Evolutionary conservation across 2,329 filamentous ascomycete species (phyloP), one percentile per base, ranked within the genome.

Genomic region (Plectosphaerella cucumerina): DNA sequence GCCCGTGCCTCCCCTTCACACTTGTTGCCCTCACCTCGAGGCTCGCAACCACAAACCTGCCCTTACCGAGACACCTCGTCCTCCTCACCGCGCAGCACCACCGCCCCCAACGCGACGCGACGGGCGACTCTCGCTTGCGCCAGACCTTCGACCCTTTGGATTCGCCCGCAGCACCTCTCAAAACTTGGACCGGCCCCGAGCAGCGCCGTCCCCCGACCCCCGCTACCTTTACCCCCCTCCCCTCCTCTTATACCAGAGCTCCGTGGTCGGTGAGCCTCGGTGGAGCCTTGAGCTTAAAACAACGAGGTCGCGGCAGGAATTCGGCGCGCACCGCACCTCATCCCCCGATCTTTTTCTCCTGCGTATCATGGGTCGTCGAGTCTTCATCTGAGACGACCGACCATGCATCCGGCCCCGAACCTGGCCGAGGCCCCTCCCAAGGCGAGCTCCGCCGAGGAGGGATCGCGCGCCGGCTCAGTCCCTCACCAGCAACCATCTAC

Each of bases 351-450:
- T 37, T 22, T 48, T n/a, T n/a, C 37, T 33, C 11, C 37, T 44
- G 35, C 18, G n/a, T 10, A 48, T 48, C 18, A 48, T 48, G 47
- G 47, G 47, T 37, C 21, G 8, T 42, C 37, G 47, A 18, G 35
- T 48, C 15, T 31, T 22, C 17, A 20, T 42, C 22, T 48, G 47
- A 31, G 26, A 31, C 26, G 26, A 31, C 42, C 52, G 60, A 61
- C 54, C 56, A 72, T 72, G 70, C 70, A 71, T 60, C 64, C 69
- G 59, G 62, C 66, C 49, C 69, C 69, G 43, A 70, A 62, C 58
- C 60, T 72, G 56, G 60, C 62, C 50, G 68, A 70, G 52, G 61
- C 62, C 48, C 60, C 60, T 44, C 60, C 60, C 44, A 62, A 60
- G 57, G 58, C 58, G 39, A 53, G 55, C 47, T 51, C 53, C 23